Percentiles rank a stretch among this genome's conserved stretches.
Evolutionary conservation across 805 yeast species (phyloP).

Genomic region (Torulaspora franciscae): DNA sequence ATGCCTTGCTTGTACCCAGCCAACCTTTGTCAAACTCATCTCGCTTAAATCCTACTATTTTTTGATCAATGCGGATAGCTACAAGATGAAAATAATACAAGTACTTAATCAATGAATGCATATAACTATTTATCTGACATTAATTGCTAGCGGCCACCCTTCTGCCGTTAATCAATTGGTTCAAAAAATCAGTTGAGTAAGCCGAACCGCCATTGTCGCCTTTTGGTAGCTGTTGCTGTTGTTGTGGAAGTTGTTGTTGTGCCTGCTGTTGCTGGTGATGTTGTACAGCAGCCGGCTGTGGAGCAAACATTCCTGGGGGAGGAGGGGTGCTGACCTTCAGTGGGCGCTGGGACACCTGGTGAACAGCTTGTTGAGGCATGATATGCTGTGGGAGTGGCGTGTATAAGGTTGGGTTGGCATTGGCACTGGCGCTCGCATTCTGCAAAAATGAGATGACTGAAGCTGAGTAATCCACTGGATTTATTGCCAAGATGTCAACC

Average conservation of each 20-base stretch:
- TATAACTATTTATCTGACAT: slow-evolving; percentile 3
- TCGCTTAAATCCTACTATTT: background rate
- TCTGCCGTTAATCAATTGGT: slow-evolving; percentile 80
- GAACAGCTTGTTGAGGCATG: slow-evolving; percentile 20
- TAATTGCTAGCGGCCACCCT: slow-evolving; percentile 37
- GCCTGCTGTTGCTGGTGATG: slow-evolving; percentile 22
- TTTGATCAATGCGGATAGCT: background rate
- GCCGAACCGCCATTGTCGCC: slow-evolving; percentile 34
- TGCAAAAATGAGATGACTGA: slow-evolving; percentile 33
- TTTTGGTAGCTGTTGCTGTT: slow-evolving; percentile 24
- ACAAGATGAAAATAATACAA: slow-evolving; percentile 5
- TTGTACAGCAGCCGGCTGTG: slow-evolving; percentile 12
- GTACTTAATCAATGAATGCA: slow-evolving; percentile 5
- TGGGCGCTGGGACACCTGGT: slow-evolving; percentile 32
- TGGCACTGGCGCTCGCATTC: slow-evolving; percentile 25
- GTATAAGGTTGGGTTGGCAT: slow-evolving; percentile 27
- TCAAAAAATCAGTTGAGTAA: slow-evolving; percentile 73
- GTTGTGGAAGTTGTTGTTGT: slow-evolving; percentile 21
- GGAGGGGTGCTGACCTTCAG: slow-evolving; percentile 54
- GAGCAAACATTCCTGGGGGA: slow-evolving; percentile 62
- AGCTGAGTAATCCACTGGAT: slow-evolving; percentile 33
- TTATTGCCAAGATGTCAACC: slow-evolving; percentile 36
- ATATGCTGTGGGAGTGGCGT: slow-evolving; percentile 18
- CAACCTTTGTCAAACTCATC: background rate
- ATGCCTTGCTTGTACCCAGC: slow-evolving; percentile 1